phyloP scores from a whole-genome alignment of 2,329 filamentous ascomycete genomes.

The Hirsutella minnesotensis region DNA sequence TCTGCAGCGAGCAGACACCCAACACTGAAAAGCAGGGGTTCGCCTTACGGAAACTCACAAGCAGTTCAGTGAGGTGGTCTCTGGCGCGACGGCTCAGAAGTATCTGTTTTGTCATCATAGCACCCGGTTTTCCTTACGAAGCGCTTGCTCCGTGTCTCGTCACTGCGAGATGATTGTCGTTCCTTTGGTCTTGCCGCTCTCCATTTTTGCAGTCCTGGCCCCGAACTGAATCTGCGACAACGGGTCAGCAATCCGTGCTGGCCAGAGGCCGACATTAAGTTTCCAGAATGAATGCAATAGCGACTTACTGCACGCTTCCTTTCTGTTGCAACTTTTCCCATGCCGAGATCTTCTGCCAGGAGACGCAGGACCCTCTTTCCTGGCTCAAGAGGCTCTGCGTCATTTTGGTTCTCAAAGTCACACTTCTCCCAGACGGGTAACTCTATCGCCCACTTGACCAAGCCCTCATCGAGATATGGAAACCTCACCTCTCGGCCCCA shows the following conservation, averaged over 20 bases:
- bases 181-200: slow-evolving; percentile 55
- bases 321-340: slow-evolving; percentile 63
- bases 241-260: not conserved
- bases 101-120: slow-evolving; percentile 65
- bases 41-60: slow-evolving; percentile 35
- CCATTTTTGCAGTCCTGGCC: slow-evolving; percentile 73
- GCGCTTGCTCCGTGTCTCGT: slow-evolving; percentile 8
- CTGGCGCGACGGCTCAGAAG: slow-evolving; percentile 47
- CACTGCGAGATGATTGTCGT: slow-evolving; percentile 44
- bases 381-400: slow-evolving; percentile 44
- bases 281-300: not conserved
- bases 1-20: slow-evolving; percentile 10
- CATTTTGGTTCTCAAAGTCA: slow-evolving; percentile 53
- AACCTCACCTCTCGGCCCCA: slow-evolving; percentile 86
- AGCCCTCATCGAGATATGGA: slow-evolving; percentile 77
- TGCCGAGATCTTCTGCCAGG: slow-evolving; percentile 61
- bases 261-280: not conserved
- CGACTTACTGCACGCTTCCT: slow-evolving; percentile 49
- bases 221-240: slow-evolving; percentile 62
- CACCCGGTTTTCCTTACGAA: slow-evolving; percentile 17
- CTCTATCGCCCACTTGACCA: slow-evolving; percentile 70
- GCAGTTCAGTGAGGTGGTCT: slow-evolving; percentile 9
- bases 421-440: slow-evolving; percentile 76
- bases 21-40: slow-evolving; percentile 26
- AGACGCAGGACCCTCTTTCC: slow-evolving; percentile 74